phyloP scores from a whole-genome alignment of 1,284 basidiomycete genomes.

The Heliocybe sulcata region DNA sequence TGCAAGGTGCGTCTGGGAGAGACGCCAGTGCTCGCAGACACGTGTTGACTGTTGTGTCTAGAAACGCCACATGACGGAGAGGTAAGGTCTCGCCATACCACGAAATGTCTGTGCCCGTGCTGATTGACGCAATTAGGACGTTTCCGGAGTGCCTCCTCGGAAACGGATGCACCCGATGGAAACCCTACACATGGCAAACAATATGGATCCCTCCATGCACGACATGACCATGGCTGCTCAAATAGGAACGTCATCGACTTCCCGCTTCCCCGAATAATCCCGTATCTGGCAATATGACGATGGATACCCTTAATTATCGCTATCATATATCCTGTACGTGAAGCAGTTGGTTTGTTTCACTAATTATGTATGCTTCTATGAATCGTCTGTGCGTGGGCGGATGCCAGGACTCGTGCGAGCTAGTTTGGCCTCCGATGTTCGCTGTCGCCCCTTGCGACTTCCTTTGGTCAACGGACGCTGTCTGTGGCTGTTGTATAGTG shows the following conservation, averaged over 20 bases:
- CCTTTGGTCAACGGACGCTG: not conserved
- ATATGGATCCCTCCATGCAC: not conserved
- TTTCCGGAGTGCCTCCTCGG: constrained; percentile 16
- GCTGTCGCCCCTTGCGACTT: not conserved
- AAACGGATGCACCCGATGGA: constrained; percentile 21
- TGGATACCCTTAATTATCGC: not conserved
- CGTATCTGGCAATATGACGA: not conserved
- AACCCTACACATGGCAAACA: not conserved
- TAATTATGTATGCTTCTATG: not conserved
- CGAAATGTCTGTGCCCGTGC: constrained; percentile 10
- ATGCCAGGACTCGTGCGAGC: not conserved
- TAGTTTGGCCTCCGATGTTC: not conserved
- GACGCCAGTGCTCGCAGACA: not conserved
- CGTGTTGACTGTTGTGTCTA: not conserved
- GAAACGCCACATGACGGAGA: constrained; percentile 10
- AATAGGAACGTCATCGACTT: not conserved
- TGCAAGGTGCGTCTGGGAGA: not conserved
- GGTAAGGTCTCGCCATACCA: constrained; percentile 9
- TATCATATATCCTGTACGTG: not conserved
- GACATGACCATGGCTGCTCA: not conserved
- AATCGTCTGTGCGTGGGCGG: not conserved
- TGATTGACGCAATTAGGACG: constrained; percentile 15
- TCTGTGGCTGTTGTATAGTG: not conserved
- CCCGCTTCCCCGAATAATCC: not conserved
- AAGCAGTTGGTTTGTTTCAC: not conserved